phyloP scores from a whole-genome alignment of 2,329 filamentous ascomycete genomes.

The Orbilia brochopaga region DNA sequence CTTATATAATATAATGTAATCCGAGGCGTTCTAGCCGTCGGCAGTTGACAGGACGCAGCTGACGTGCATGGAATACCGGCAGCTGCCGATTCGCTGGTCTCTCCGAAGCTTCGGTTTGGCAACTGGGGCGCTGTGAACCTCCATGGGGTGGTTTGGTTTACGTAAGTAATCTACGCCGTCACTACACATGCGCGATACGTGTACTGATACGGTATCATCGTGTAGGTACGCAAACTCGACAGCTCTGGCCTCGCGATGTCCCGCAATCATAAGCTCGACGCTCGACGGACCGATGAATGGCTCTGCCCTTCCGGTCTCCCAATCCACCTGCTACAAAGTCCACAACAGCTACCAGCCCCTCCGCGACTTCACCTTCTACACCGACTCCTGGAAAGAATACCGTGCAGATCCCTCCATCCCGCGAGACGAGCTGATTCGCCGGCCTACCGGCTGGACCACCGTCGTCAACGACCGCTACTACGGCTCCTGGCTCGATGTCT shows the following conservation, averaged over 20 bases:
- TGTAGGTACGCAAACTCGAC: constrained; percentile 45
- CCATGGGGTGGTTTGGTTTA: constrained; percentile 19
- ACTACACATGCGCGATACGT: not conserved
- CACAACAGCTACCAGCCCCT: constrained; percentile 48
- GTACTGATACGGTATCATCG: constrained; percentile 3
- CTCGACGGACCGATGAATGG: constrained; percentile 46
- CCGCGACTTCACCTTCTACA: constrained; percentile 45
- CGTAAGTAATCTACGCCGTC: constrained; percentile 4
- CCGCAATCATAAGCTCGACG: constrained; percentile 37
- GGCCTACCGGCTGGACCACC: constrained; percentile 54
- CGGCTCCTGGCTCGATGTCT: constrained; percentile 57
- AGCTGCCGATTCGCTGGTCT: constrained; percentile 75
- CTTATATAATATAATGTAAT: no score
- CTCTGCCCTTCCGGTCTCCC: constrained; percentile 39
- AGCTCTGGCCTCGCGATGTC: constrained; percentile 37
- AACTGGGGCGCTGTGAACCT: constrained; percentile 57
- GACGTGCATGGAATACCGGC: constrained; percentile 60
- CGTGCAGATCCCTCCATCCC: constrained; percentile 31
- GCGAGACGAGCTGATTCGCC: constrained; percentile 19
- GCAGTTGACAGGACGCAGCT: constrained; percentile 56
- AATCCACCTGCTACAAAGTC: constrained; percentile 44
- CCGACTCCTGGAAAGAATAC: constrained; percentile 37
- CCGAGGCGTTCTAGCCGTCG: no score
- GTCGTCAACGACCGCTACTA: constrained; percentile 62
- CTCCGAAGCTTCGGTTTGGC: constrained; percentile 72